phyloP scores from a whole-genome alignment of 805 yeast genomes.

The Starmerella etchellsii region DNA sequence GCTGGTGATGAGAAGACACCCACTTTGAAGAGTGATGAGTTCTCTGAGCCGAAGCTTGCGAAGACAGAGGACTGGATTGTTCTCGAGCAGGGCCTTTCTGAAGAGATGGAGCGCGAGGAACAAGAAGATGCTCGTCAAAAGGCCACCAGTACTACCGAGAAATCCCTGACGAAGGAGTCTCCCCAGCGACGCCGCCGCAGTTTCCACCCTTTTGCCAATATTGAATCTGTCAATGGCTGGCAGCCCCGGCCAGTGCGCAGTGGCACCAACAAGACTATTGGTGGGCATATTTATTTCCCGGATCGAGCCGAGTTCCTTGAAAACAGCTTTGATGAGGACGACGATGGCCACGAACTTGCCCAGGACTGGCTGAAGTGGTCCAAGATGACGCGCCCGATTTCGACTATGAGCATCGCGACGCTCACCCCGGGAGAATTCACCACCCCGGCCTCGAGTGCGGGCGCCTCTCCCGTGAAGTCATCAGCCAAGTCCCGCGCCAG shows the following conservation, averaged over 20 bases:
- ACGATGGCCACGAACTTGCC: conserved; percentile 10
- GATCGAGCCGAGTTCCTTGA: background rate
- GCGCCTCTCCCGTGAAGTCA: background rate
- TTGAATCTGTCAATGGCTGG: conserved; percentile 6
- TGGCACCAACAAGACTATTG: background rate
- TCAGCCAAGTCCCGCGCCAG: too few relatives aligned
- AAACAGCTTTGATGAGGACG: conserved; percentile 5
- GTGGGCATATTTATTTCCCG: background rate
- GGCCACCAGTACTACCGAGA: background rate
- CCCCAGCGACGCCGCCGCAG: background rate
- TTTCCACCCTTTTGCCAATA: conserved; percentile 11
- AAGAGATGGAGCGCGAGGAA: background rate
- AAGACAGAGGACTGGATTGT: background rate
- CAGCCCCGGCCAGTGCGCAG: conserved; percentile 2
- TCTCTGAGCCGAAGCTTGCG: background rate
- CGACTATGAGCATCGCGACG: conserved; percentile 7
- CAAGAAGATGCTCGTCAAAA: too few relatives aligned
- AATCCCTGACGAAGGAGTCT: background rate
- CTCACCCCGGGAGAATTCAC: background rate
- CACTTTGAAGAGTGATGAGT: conserved; percentile 5
- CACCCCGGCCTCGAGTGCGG: background rate
- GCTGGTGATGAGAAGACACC: conserved; percentile 16
- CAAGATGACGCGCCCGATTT: conserved; percentile 9
- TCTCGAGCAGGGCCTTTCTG: background rate
- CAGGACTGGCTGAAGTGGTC: conserved; percentile 17